Evolutionary conservation across 2,329 filamentous ascomycete genomes (phyloP).

Genomic region (Cladophialophora chaetospira): DNA sequence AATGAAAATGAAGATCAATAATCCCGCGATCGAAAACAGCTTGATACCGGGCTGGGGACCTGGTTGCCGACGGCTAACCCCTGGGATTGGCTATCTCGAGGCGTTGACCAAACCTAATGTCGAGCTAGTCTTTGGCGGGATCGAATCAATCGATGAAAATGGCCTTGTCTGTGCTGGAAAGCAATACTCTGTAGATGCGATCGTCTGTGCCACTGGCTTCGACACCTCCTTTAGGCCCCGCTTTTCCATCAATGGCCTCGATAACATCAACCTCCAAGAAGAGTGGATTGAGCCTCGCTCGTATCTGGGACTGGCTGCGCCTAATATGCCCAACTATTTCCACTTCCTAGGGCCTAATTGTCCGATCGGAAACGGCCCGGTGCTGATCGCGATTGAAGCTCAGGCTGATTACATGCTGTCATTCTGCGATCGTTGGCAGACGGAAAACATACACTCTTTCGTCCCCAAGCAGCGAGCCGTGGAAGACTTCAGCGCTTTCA

Average conservation of each 20-base stretch:
- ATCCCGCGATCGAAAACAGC: constrained; percentile 21
- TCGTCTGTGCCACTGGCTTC: constrained; percentile 31
- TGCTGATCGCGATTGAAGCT: constrained; percentile 21
- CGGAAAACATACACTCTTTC: neutral
- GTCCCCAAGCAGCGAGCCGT: neutral
- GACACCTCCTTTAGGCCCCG: constrained; percentile 28
- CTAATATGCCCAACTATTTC: constrained; percentile 40
- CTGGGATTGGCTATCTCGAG: constrained; percentile 28
- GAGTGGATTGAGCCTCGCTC: constrained; percentile 39
- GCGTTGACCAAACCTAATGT: constrained; percentile 33
- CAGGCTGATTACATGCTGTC: constrained; percentile 50
- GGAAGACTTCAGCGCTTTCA: neutral
- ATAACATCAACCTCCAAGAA: constrained; percentile 26
- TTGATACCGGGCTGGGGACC: constrained; percentile 28
- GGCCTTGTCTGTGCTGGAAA: constrained; percentile 31
- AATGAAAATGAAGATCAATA: constrained; percentile 26
- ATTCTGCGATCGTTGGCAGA: constrained; percentile 5
- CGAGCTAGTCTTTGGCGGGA: constrained; percentile 23
- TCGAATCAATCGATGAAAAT: constrained; percentile 20
- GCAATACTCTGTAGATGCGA: constrained; percentile 34
- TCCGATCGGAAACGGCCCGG: constrained; percentile 34
- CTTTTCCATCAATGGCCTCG: constrained; percentile 38
- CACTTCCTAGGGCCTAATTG: constrained; percentile 36
- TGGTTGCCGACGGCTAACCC: constrained; percentile 31
- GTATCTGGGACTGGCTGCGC: constrained; percentile 39